These are phyloP conservation scores for Chlorella sp. DNA, from an alignment of 139 green algal genomes.

Conservation along the genomic window DNA sequence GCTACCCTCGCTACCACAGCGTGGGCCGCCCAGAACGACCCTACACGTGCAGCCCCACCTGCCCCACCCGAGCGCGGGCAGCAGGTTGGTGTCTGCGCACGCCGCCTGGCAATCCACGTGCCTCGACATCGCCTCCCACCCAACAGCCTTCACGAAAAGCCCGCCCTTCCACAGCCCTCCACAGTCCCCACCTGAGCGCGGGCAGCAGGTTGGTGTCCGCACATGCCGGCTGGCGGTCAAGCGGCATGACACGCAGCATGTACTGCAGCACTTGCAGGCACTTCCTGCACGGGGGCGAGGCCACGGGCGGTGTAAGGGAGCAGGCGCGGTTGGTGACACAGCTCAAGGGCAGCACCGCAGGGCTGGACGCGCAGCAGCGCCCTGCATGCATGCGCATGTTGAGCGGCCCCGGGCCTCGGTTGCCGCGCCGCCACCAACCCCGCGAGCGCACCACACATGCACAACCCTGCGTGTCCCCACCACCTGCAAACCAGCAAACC, in stretches of 20 bases:
- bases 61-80: neutral
- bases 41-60: too few species aligned
- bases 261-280: conserved; percentile 64
- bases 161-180: too few species aligned
- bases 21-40: too few species aligned
- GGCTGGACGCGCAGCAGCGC: neutral
- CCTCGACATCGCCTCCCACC: too few species aligned
- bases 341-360: too few species aligned
- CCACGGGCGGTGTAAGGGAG: too few species aligned
- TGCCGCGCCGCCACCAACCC: neutral
- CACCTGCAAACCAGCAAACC: too few species aligned
- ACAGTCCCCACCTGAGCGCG: neutral
- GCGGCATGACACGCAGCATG: conserved; percentile 35
- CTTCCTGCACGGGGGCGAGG: conserved; percentile 34
- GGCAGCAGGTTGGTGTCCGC: neutral
- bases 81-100: neutral
- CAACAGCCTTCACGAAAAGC: neutral
- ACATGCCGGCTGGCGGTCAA: conserved; percentile 27
- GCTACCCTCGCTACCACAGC: too few species aligned
- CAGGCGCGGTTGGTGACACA: too few species aligned
- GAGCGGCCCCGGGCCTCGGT: neutral
- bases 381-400: neutral
- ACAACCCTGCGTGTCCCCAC: neutral
- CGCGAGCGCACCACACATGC: neutral
- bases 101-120: neutral